Evolutionary conservation across 345 rosid species (phyloP), one percentile per base, ranked within the genome.

Genomic region (Cardamine chenopodiifolia): DNA sequence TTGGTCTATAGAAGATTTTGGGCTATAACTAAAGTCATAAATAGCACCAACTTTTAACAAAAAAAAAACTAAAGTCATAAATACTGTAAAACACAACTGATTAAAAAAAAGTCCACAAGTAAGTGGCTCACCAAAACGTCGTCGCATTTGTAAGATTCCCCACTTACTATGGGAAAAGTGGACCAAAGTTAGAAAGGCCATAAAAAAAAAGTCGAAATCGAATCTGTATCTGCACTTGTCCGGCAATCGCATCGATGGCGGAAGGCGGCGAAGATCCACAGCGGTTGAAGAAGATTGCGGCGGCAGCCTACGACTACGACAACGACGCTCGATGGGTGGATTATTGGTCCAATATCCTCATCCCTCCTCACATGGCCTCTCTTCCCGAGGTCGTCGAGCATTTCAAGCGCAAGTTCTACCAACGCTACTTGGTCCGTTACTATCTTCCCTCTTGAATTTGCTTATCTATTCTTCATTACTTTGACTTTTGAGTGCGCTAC

Each of bases 331-430:
- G 94, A 74, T 95, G 97, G 99, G 83, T 90, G 2, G 97, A 89
- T 61, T 95, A 92, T 82, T 90, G 97, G 97, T 89, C 97, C 61
- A 92, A 92, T 68, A 75, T 95, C 82, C 87, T 95, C 76, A 86
- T 95, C 62, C 98, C 99, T 71, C 96, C 96, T 34, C 84, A 86
- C 90, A 72, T 92, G 88, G 85, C 99, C 54, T 85, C 99, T 68
- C 93, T 91, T 66, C 79, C 96, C 45, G 99, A 89, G 60, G 99
- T 95, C 69, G 61, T 90, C 68, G 86, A 85, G 26, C 99, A 92
- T 79, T 92, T 75, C 85, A 95, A 92, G 85, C 91, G 86, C 90
- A 95, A 95, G 81, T 95, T 92, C 87, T 95, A 95, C 79, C 99
- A 92, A 78, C 97, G 99, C 10, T 92, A 34, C 81, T 82, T 86